Base-by-base conservation (phyloP, 306 rosid species). In the Ochetophila trinervis region DNA sequence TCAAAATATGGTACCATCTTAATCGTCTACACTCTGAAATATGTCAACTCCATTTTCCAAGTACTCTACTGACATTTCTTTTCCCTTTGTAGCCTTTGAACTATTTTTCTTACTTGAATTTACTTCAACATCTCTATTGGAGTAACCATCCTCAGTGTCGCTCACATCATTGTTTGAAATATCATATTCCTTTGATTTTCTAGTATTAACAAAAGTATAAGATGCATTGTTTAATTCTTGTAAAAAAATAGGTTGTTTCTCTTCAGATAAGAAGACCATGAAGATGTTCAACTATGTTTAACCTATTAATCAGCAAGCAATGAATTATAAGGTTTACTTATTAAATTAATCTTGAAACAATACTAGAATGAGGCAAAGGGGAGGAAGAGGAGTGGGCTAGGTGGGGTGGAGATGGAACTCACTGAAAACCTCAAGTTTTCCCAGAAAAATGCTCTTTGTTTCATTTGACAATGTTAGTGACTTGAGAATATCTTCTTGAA, bases 401-500 rank as follows among this genome's bases (percentile, higher is more conserved):
- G 50, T 3, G 0, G 17, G 32, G 17, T 10, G 17, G 15, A 42
- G 9, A 52, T 48, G 19, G 27, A 71, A 81, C 96, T 89, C 74
- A 89, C 96, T 66, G 19, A 80, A 71, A 92, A 89, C 53, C 86
- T 74, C 57, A 92, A 76, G 71, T 92, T 92, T 65, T 95, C 74
- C 57, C 95, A 78, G 62, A 89, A 92, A 78, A 92, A 92, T 52
- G 98, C 85, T 57, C 68, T 74, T 85, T 53, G 96, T 80, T 76
- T 85, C 92, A 77, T 79, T 82, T 53, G 91, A 72, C 95, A 92
- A 79, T 65, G 77, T 51, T 19, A 89, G 60, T 16, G 93, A 85
- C 82, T 78, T 82, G 27, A 89, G 81, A 84, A 92, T 87, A 72
- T 92, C 96, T 80, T 84, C 89, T 62, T 74, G 87, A 63, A 92